These are phyloP conservation scores for Rhizopus stolonifer DNA, from an alignment of 371 early-diverging fungal species.

Conservation along the genomic window DNA sequence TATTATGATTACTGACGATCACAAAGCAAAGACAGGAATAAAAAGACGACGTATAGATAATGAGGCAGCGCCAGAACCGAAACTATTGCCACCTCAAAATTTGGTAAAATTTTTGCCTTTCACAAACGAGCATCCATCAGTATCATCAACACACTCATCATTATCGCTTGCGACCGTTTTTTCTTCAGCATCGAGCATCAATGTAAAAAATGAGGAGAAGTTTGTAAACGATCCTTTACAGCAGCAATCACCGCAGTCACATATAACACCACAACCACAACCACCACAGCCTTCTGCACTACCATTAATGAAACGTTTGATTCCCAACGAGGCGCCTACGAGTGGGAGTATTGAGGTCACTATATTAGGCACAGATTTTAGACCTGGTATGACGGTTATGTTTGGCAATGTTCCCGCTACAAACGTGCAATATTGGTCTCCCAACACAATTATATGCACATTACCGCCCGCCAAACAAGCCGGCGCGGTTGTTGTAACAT, in stretches of 20 bases:
- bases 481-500: conserved; percentile 77
- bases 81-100: conserved; percentile 4
- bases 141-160: conserved; percentile 1
- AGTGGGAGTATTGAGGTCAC: conserved; percentile 87
- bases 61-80: conserved; percentile 23
- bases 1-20: conserved; percentile 95
- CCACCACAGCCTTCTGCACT: conserved; percentile 6
- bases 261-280: background rate
- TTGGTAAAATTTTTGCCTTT: conserved; percentile 17
- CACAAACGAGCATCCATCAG: conserved; percentile 1
- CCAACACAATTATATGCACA: conserved; percentile 78
- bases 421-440: conserved; percentile 69
- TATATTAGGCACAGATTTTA: conserved; percentile 77
- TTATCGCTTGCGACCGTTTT: background rate
- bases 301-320: conserved; percentile 55
- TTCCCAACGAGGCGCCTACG: conserved; percentile 78
- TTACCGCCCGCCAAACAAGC: conserved; percentile 75
- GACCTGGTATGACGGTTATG: conserved; percentile 60
- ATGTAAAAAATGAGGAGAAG: background rate
- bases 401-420: conserved; percentile 62
- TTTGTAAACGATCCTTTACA: background rate
- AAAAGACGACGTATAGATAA: conserved; percentile 44
- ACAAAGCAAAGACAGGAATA: conserved; percentile 64
- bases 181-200: background rate
- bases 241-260: no score